These are phyloP conservation scores for Vaccinium corymbosum DNA, from an alignment of 148 eudicot genomes.

Conservation along the genomic window DNA sequence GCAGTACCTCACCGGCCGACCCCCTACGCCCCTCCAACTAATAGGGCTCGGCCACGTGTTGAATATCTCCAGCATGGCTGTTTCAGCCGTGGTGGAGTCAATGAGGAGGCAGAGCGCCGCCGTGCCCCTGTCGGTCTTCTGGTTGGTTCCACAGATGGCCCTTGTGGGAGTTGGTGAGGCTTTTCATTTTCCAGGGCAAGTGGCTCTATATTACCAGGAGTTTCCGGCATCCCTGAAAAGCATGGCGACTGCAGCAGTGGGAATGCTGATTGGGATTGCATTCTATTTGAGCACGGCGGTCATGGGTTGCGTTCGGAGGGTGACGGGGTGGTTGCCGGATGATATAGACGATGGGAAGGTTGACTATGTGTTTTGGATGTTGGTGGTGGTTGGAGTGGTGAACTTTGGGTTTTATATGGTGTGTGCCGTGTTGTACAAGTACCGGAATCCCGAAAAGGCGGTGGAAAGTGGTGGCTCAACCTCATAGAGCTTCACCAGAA, in stretches of 20 bases:
- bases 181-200: slow-evolving; percentile 42
- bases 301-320: slow-evolving; percentile 20
- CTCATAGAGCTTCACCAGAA: background rate
- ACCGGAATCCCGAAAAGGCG: slow-evolving; percentile 10
- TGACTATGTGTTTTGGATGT: slow-evolving; percentile 33
- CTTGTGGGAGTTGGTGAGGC: slow-evolving; percentile 46
- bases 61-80: slow-evolving; percentile 32
- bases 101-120: slow-evolving; percentile 21
- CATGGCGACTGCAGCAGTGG: slow-evolving; percentile 33
- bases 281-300: slow-evolving; percentile 37
- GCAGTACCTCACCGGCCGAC: slow-evolving; percentile 18
- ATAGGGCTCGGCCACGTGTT: slow-evolving; percentile 40
- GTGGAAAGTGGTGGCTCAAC: background rate
- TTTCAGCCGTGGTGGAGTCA: slow-evolving; percentile 29
- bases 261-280: slow-evolving; percentile 25
- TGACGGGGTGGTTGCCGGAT: slow-evolving; percentile 35
- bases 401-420: slow-evolving; percentile 31
- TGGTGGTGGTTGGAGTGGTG: slow-evolving; percentile 19
- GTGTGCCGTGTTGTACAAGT: slow-evolving; percentile 31
- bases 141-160: slow-evolving; percentile 44
- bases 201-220: slow-evolving; percentile 32
- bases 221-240: slow-evolving; percentile 32
- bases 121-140: slow-evolving; percentile 38
- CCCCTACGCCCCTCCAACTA: slow-evolving; percentile 33
- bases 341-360: slow-evolving; percentile 33